A percentile compares a stretch with the other conserved stretches of the same genome.
Evolutionary conservation across 306 rosid genomes (phyloP).

Genomic region (Sphenostylis stenocarpa): DNA sequence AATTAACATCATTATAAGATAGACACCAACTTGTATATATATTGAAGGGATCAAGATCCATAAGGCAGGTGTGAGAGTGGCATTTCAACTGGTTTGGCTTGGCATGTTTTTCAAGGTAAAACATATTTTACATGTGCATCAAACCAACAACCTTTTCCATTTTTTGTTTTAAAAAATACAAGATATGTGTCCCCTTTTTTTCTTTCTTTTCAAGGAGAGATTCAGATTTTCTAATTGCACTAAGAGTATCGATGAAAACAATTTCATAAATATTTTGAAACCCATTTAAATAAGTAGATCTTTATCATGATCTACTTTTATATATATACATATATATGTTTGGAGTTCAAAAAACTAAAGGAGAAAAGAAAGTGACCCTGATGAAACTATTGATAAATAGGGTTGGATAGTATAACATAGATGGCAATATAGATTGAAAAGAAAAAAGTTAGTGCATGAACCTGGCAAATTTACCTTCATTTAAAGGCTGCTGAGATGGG

Average conservation of each 20-base stretch:
- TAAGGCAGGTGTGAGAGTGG: slow-evolving; percentile 8
- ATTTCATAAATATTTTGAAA: background rate
- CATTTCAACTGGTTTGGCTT: background rate
- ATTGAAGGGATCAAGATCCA: background rate
- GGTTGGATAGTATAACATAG: background rate
- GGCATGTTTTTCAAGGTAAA: background rate
- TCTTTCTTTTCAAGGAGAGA: background rate
- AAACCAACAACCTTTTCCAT: background rate
- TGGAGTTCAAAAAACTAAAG: background rate
- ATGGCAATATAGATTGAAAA: background rate
- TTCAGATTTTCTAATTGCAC: slow-evolving; percentile 21
- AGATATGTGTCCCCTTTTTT: background rate
- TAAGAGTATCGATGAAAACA: background rate
- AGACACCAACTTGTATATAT: background rate
- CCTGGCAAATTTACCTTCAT: slow-evolving; percentile 22
- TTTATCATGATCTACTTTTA: background rate
- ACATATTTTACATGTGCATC: slow-evolving; percentile 17
- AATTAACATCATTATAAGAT: background rate
- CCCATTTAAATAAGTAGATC: background rate
- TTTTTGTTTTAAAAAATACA: background rate
- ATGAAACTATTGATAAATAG: background rate
- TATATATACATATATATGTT: background rate
- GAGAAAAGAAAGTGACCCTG: background rate
- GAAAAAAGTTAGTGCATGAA: background rate
- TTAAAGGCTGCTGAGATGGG: slow-evolving; percentile 24